A percentile compares a stretch with the other conserved stretches of the same genome.
phyloP scores from a whole-genome alignment of 192 early-diverging fungal species.

The Umbelopsis sp. region DNA sequence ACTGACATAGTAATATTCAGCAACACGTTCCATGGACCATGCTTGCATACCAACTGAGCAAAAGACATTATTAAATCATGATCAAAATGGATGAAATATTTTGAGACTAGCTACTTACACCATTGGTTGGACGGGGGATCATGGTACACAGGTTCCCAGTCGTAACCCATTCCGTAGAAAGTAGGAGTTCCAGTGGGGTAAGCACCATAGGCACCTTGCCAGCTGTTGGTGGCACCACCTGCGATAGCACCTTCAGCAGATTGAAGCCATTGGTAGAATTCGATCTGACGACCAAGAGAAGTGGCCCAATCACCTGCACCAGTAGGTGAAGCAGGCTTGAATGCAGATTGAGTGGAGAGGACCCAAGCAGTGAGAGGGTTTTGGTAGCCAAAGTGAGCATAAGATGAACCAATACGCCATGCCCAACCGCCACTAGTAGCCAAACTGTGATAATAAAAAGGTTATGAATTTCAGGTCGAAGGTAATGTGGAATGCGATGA shows the following conservation, averaged over 20 bases:
- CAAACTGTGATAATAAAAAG: neutral
- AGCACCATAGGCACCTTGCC: neutral
- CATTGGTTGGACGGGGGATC: neutral
- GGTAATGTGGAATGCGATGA: too few species aligned
- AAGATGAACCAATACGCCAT: neutral
- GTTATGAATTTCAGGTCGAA: too few species aligned
- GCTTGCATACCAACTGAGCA: neutral
- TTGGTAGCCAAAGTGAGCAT: neutral
- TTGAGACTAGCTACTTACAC: neutral
- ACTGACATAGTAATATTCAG: neutral
- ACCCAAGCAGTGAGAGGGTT: neutral
- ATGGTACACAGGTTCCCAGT: neutral
- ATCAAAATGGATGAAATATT: neutral
- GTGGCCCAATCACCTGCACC: neutral
- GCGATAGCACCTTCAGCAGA: neutral
- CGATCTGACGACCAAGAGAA: neutral
- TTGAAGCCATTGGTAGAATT: slow-evolving; percentile 1
- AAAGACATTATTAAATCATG: neutral
- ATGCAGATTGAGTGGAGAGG: neutral
- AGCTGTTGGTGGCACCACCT: neutral
- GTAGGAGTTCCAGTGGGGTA: neutral
- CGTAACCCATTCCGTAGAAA: neutral
- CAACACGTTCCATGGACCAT: slow-evolving; percentile 1
- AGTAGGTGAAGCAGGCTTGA: neutral
- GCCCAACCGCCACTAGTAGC: neutral